Base-by-base conservation (phyloP, 2,329 filamentous ascomycete species). In the Cladosporium colombiae region DNA sequence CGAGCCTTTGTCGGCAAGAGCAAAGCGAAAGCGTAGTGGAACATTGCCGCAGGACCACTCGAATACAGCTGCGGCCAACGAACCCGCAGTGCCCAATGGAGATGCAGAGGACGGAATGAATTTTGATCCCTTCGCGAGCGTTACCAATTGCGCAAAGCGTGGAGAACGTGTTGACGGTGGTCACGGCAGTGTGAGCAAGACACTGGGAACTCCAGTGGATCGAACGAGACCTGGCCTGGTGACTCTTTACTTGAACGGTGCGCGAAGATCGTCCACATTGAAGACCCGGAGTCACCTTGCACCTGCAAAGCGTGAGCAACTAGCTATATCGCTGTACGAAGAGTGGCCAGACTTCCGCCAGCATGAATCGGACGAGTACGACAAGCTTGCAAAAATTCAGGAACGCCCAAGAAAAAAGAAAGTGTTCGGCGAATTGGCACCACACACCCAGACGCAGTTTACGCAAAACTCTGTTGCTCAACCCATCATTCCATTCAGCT, bases 331-430 rank as follows among this genome's bases (percentile, higher is more conserved):
- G 18, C 46, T 74, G 5, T 73, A 70, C 55, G 64, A 66, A 4
- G 68, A 70, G 31, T 73, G 73, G 67, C 73, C 73, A 8, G 68
- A 75, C 46, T 69, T 69, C 62, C 46, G 68, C 29, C 56, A 65
- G 13, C 66, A 64, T 44, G 33, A 57, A 5, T 62, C 70, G 53
- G 81, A 81, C 40, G 81, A 82, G n/a, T 81, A 83, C 7, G 81
- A 78, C 65, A 87, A 85, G 78, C 82, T 88, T 65, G 86, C 85
- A 75, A 88, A 86, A 78, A 85, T 77, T 65, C 68, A 67, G 31
- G 62, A 66, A 16, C 73, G 79, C 1, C 77, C 77, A 3, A 75
- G 73, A 1, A 73, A 77, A 37, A 81, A 81, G 66, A 68, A 73
- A 31, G 64, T 72, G 27, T 73, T 75, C 40, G 70, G 70, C 33